These are phyloP conservation scores for Penicillium sp. DNA, from an alignment of 2,329 filamentous ascomycete species.

Conservation along the genomic window DNA sequence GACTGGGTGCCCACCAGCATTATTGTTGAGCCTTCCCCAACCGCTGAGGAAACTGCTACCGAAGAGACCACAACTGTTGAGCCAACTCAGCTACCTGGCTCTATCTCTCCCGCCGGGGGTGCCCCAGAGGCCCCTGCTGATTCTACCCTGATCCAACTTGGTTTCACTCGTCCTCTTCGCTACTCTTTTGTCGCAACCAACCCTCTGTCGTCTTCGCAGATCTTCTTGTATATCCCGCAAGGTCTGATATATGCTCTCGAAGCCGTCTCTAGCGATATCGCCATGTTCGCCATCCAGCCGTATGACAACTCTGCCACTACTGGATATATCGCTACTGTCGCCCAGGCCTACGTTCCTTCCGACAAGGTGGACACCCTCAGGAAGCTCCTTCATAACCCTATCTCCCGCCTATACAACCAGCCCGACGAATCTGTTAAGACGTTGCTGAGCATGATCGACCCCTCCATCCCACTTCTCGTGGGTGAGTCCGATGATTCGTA, in stretches of 20 bases:
- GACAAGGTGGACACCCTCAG: conserved; percentile 70
- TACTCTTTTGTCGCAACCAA: conserved; percentile 80
- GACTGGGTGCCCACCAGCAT: conserved; percentile 34
- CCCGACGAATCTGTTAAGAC: conserved; percentile 67
- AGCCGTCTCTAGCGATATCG: conserved; percentile 54
- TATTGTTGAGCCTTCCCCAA: conserved; percentile 36
- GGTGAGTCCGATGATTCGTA: conserved; percentile 54
- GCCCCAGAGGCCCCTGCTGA: conserved; percentile 64
- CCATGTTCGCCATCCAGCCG: conserved; percentile 74
- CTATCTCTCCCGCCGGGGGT: conserved; percentile 73
- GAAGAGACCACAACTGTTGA: conserved; percentile 48
- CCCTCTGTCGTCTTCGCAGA: conserved; percentile 76
- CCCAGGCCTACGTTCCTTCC: conserved; percentile 75
- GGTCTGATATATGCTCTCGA: conserved; percentile 71
- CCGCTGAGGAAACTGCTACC: conserved; percentile 32
- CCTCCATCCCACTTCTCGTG: conserved; percentile 72
- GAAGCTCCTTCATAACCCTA: conserved; percentile 71
- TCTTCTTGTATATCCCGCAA: conserved; percentile 77
- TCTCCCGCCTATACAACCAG: conserved; percentile 77
- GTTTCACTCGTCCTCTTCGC: conserved; percentile 79
- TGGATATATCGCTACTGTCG: conserved; percentile 82
- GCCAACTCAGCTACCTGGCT: conserved; percentile 71
- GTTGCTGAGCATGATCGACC: conserved; percentile 81
- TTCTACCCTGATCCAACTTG: conserved; percentile 77
- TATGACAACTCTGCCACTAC: conserved; percentile 70